phyloP scores from a whole-genome alignment of 768 basidiomycete species.

The Zangia roseola region DNA sequence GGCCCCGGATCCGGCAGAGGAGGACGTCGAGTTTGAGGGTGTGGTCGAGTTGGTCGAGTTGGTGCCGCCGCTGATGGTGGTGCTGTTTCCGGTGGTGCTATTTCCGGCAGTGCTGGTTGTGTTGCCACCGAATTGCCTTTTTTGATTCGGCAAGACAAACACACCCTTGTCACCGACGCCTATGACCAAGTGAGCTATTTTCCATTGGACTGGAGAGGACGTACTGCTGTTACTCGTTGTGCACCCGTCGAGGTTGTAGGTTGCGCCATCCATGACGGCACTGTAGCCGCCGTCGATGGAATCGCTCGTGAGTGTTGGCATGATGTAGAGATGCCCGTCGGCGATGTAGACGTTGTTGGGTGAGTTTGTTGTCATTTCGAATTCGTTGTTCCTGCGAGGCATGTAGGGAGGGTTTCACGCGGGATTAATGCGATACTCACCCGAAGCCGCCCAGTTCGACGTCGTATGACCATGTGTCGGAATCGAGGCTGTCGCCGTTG shows the following conservation, averaged over 20 bases:
- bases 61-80: constrained; percentile 7
- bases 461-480: constrained; percentile 45
- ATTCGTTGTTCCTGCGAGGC: constrained; percentile 45
- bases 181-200: not conserved
- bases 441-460: constrained; percentile 57
- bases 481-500: constrained; percentile 37
- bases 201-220: not conserved
- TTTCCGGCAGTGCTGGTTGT: not conserved
- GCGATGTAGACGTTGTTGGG: constrained; percentile 42
- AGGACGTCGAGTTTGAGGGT: constrained; percentile 18
- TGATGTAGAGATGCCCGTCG: constrained; percentile 55
- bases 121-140: constrained; percentile 23
- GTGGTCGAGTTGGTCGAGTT: constrained; percentile 26
- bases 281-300: constrained; percentile 35
- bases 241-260: constrained; percentile 38
- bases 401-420: constrained; percentile 3
- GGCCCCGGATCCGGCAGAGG: constrained; percentile 7
- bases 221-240: constrained; percentile 18
- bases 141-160: constrained; percentile 19
- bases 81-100: not conserved
- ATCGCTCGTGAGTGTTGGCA: constrained; percentile 57
- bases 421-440: constrained; percentile 15
- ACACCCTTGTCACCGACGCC: constrained; percentile 22
- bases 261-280: constrained; percentile 40
- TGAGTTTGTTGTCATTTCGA: constrained; percentile 51